Evolutionary conservation across 2,329 filamentous ascomycete species (phyloP).

Genomic region (Acephala macrosclerotiorum): DNA sequence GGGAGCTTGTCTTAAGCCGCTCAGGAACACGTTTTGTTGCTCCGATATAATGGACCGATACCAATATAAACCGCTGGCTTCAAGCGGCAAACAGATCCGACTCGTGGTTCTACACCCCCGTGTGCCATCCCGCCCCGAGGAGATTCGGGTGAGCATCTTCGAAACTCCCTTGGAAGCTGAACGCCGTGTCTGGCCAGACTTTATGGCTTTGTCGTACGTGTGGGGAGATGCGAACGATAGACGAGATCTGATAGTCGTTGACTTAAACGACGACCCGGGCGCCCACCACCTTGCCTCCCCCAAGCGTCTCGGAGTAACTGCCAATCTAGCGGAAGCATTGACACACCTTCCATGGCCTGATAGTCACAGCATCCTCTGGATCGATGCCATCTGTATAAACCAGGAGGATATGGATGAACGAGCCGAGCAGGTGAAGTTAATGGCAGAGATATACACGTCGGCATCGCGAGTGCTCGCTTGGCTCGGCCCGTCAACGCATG

Average conservation of each 20-base stretch:
- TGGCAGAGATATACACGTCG: too few relatives aligned
- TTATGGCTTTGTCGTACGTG: too few relatives aligned
- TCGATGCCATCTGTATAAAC: not conserved
- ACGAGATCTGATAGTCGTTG: too few relatives aligned
- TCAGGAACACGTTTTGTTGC: slow-evolving; percentile 2
- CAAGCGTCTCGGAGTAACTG: too few relatives aligned
- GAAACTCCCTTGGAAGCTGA: slow-evolving; percentile 7
- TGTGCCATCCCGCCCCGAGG: slow-evolving; percentile 7
- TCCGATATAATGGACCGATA: slow-evolving; percentile 9
- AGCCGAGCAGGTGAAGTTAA: too few relatives aligned
- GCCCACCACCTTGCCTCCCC: too few relatives aligned
- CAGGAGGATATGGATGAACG: not conserved
- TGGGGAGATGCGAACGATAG: too few relatives aligned
- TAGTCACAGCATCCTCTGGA: too few relatives aligned
- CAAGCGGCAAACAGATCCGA: slow-evolving; percentile 9
- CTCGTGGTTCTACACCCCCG: slow-evolving; percentile 7
- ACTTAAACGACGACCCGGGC: too few relatives aligned
- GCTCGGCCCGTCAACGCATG: not conserved
- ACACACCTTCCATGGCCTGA: too few relatives aligned
- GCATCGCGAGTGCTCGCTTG: too few relatives aligned
- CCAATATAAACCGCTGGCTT: slow-evolving; percentile 8
- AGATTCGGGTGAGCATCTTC: slow-evolving; percentile 11
- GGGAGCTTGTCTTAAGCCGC: slow-evolving; percentile 4
- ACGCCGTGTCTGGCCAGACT: not conserved
- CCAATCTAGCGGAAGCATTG: too few relatives aligned